Percentiles rank a stretch among this genome's conserved stretches.
phyloP scores from a whole-genome alignment of 1,139 yeast species.

The Protomyces pachydermus region DNA sequence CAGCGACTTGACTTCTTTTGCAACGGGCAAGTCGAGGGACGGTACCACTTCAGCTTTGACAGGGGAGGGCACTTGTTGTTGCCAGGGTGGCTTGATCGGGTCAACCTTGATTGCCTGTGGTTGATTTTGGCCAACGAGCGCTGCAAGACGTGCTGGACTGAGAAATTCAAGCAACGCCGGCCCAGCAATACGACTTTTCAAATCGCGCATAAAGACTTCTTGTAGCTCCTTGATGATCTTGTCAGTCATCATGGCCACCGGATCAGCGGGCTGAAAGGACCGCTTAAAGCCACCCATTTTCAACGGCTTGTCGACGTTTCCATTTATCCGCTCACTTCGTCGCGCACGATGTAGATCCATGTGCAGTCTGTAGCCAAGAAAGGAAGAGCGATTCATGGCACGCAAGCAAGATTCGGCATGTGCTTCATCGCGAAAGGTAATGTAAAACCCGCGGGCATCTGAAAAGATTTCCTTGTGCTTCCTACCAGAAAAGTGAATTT shows the following conservation, averaged over 20 bases:
- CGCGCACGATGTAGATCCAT: slow-evolving; percentile 52
- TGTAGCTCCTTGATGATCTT: slow-evolving; percentile 61
- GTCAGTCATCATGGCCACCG: slow-evolving; percentile 54
- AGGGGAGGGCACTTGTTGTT: not conserved
- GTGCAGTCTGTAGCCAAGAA: slow-evolving; percentile 49
- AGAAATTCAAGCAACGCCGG: slow-evolving; percentile 63
- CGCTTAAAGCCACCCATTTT: slow-evolving; percentile 21
- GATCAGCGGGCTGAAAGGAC: slow-evolving; percentile 39
- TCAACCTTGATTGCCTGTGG: not conserved
- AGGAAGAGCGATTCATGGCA: slow-evolving; percentile 58
- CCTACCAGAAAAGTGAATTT: slow-evolving; percentile 51
- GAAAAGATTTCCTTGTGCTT: slow-evolving; percentile 41
- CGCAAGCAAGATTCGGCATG: slow-evolving; percentile 66
- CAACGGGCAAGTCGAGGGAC: not conserved
- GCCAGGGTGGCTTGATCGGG: not conserved
- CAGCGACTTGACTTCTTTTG: slow-evolving; percentile 3
- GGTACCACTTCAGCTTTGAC: not conserved
- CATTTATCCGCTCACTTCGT: not conserved
- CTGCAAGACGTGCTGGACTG: slow-evolving; percentile 44
- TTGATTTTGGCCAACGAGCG: not conserved
- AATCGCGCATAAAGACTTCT: slow-evolving; percentile 61
- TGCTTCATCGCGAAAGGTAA: slow-evolving; percentile 58
- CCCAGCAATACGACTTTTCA: slow-evolving; percentile 68
- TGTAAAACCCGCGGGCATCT: slow-evolving; percentile 52
- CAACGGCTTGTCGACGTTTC: slow-evolving; percentile 5